These are phyloP conservation scores for Boletus rex-veris DNA, from an alignment of 768 basidiomycete genomes.

Conservation along the genomic window DNA sequence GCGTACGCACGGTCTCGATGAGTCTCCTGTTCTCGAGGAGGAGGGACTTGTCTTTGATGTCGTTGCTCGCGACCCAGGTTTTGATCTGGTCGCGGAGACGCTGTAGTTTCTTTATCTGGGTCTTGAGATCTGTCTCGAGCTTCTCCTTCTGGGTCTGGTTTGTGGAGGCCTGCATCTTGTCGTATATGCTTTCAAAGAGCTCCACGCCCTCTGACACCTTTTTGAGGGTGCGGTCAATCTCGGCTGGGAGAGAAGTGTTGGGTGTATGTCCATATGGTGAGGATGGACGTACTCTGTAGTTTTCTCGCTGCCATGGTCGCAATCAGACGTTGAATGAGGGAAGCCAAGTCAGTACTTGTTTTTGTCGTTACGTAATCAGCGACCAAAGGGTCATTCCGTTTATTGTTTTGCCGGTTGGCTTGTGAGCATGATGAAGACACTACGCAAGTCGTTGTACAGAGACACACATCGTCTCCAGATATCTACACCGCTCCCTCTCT, in stretches of 20 bases:
- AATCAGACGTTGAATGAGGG: neutral
- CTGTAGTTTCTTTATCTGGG: conserved; percentile 96
- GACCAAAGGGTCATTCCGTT: neutral
- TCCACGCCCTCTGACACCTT: conserved; percentile 95
- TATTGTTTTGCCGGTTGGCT: too few relatives aligned
- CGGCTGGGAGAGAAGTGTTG: conserved; percentile 53
- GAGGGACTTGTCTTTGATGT: conserved; percentile 97
- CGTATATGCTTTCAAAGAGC: conserved; percentile 92
- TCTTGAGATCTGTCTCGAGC: conserved; percentile 91
- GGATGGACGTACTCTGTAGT: conserved; percentile 64
- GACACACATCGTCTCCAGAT: conserved; percentile 60
- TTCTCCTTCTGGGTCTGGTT: conserved; percentile 99
- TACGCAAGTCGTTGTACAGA: conserved; percentile 75
- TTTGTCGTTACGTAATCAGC: conserved; percentile 25
- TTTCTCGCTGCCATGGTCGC: conserved; percentile 82
- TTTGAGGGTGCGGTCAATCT: conserved; percentile 98
- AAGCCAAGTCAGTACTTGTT: neutral
- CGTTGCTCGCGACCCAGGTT: conserved; percentile 95
- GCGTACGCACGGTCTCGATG: conserved; percentile 85
- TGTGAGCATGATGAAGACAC: conserved; percentile 60
- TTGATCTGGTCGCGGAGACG: conserved; percentile 84
- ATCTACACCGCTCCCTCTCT: conserved; percentile 65
- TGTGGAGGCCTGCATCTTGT: conserved; percentile 95
- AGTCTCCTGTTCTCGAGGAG: conserved; percentile 91
- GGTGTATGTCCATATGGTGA: neutral